Evolutionary conservation across 108 stramenopile genomes (phyloP).

Genomic region (Discostella stelligeroides): DNA sequence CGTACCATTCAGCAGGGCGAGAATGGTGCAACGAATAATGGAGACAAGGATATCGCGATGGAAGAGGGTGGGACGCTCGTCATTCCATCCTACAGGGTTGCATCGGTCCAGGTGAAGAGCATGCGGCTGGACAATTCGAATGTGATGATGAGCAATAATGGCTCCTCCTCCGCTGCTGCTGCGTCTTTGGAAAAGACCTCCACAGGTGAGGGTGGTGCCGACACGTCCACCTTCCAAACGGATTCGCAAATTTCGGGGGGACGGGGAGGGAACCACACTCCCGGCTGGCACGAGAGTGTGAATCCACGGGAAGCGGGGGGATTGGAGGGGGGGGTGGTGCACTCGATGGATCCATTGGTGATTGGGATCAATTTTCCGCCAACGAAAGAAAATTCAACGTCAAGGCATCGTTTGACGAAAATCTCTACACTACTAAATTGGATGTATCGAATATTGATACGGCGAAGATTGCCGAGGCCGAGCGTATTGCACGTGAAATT

Average conservation of each 20-base stretch:
- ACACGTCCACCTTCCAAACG: constrained; percentile 50
- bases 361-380: constrained; percentile 92
- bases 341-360: constrained; percentile 66
- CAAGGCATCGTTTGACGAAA: constrained; percentile 90
- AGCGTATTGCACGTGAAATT: constrained; percentile 90
- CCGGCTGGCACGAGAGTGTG: too few relatives aligned
- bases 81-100: constrained; percentile 58
- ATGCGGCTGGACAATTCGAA: constrained; percentile 57
- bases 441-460: constrained; percentile 74
- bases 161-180: neutral
- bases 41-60: constrained; percentile 8
- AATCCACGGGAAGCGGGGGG: too few relatives aligned
- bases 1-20: constrained; percentile 28
- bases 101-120: constrained; percentile 56
- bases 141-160: constrained; percentile 1
- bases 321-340: constrained; percentile 23
- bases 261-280: constrained; percentile 27
- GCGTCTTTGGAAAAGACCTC: neutral
- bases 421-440: constrained; percentile 93
- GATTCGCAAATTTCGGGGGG: constrained; percentile 73
- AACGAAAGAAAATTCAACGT: constrained; percentile 90
- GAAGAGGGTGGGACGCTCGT: constrained; percentile 64
- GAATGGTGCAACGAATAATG: neutral
- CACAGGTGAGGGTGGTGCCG: constrained; percentile 13
- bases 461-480: constrained; percentile 68